phyloP scores from a whole-genome alignment of 2,329 filamentous ascomycete species.

The Colletotrichum ledebouriae region DNA sequence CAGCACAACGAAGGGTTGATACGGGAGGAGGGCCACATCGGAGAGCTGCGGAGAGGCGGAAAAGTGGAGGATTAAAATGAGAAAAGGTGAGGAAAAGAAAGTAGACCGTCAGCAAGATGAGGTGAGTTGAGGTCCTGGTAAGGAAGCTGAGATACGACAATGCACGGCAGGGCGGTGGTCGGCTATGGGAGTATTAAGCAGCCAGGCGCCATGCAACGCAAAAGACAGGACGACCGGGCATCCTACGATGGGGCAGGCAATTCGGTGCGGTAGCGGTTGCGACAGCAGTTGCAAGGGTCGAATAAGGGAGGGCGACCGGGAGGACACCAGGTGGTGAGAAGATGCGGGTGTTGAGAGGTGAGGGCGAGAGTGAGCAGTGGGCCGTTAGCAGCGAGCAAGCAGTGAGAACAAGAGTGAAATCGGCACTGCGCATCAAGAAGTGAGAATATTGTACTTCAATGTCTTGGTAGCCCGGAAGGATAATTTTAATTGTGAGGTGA shows the following conservation, averaged over 20 bases:
- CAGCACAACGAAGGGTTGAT: constrained; percentile 24
- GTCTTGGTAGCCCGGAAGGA: too few relatives aligned
- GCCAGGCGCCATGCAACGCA: constrained; percentile 31
- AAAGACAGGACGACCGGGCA: constrained; percentile 30
- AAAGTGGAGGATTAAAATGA: constrained; percentile 6
- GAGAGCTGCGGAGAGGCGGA: not conserved
- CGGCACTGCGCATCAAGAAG: too few relatives aligned
- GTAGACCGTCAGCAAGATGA: constrained; percentile 20
- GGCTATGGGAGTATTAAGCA: constrained; percentile 15
- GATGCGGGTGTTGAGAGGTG: not conserved
- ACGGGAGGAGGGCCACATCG: constrained; percentile 23
- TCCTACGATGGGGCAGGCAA: constrained; percentile 19
- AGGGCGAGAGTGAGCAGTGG: not conserved
- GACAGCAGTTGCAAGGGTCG: not conserved
- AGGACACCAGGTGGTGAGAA: not conserved
- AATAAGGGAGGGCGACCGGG: constrained; percentile 14
- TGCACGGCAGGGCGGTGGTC: not conserved
- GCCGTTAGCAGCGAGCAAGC: too few relatives aligned
- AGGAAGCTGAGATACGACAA: constrained; percentile 17
- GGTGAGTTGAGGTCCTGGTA: constrained; percentile 27
- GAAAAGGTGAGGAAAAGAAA: constrained; percentile 6
- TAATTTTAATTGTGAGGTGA: not conserved
- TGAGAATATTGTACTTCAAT: too few relatives aligned
- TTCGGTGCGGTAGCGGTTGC: constrained; percentile 4
- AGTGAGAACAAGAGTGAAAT: too few relatives aligned